Evolutionary conservation across 192 early-diverging fungal genomes (phyloP).

Genomic region (Entrophospora sp.): DNA sequence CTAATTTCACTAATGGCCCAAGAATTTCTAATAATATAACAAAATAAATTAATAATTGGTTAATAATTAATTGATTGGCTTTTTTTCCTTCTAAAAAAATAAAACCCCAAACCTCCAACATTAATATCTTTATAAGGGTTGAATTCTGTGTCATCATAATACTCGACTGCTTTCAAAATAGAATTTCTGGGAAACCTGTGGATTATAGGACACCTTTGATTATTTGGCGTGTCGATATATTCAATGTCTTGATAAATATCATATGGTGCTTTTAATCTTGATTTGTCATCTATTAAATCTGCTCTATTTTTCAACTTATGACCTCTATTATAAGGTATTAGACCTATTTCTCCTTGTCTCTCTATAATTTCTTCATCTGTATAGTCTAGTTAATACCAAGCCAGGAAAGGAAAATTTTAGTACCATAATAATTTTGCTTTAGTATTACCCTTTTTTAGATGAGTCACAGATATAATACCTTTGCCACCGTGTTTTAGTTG

Average conservation of each 20-base stretch:
- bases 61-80: not conserved
- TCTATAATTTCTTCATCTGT: conserved; percentile 20
- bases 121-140: conserved; percentile 58
- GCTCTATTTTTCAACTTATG: conserved; percentile 60
- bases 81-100: not conserved
- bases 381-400: no score
- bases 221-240: not conserved
- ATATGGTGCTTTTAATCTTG: conserved; percentile 38
- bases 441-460: no score
- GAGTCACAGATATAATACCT: no score
- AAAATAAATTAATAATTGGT: not conserved
- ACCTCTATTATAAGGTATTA: conserved; percentile 57
- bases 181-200: not conserved
- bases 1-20: conserved; percentile 43
- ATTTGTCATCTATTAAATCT: conserved; percentile 31
- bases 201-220: conserved; percentile 16
- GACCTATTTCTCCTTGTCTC: conserved; percentile 36
- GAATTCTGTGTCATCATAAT: conserved; percentile 39
- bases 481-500: no score
- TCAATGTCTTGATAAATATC: conserved; percentile 19
- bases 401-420: no score
- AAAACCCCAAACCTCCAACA: conserved; percentile 44
- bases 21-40: conserved; percentile 31
- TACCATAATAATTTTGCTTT: no score
- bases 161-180: conserved; percentile 21